Base-by-base conservation (phyloP, 768 basidiomycete genomes). In the Postia placenta region DNA sequence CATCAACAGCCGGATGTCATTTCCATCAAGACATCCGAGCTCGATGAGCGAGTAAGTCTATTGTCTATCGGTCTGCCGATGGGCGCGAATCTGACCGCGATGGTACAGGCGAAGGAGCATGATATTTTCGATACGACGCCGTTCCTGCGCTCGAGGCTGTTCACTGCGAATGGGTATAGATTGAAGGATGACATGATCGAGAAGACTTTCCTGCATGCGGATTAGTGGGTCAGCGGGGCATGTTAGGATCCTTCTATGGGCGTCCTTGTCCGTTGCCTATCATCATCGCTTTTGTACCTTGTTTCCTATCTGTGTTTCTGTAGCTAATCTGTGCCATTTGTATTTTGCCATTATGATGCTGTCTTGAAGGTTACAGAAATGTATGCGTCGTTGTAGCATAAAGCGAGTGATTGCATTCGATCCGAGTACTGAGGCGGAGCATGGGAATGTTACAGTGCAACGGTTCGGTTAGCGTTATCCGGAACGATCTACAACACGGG, bases 91-190 rank as follows among this genome's bases (percentile, higher is more conserved):
- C 25, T 38, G 26, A 37, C 42, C 11, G 26, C 9, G 11, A 22
- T 9, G 6, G 19, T 11, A 11, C 56, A 95, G 92, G 91, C 93
- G 7, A 96, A 95, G 62, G 96, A 97, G 43, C 85, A 96, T 56
- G 96, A 99, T 55, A 97, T 98, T 43, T 97, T 85, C 61, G 94
- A 97, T 61, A 79, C 86, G 26, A 69, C 78, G 17, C 81, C 92
- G 4, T 99, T 98, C 80, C 66, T 96, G 60, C 76, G 72, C 27
- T 93, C 90, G 2, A 85, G 83, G 55, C 63, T 99, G 23, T 99
- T 99, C 66, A 60, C 70, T 14, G 74, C 89, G 11, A 99, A 99
- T 59, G 95, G 95, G 2, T 99, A 97, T 69, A 81, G 79, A 56
- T 62, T 88, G 35, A 75, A 75, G 17, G 79, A 79, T 27, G 66